Evolutionary conservation across 805 yeast genomes (phyloP), one percentile per base, ranked within the genome.

Genomic region (Phaffomyces antillensis): DNA sequence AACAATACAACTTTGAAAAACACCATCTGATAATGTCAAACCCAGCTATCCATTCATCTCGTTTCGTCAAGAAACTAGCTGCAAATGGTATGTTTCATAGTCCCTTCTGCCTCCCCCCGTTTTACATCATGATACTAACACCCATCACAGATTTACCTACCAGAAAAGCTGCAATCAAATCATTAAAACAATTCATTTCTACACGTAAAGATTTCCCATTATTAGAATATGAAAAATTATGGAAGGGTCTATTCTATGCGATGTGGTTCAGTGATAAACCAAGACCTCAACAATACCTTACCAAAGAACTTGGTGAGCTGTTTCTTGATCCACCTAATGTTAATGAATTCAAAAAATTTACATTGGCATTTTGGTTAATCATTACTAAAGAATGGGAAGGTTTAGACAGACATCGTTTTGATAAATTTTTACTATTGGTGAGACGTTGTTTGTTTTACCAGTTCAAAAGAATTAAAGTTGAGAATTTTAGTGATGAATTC

Each of bases 191-290:
- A 51, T 84, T 76, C 58, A 65, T 88, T 39, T 60, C 73, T 2
- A 61, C 71, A 28, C 54, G 57, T 47, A 54, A 61, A 31, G 45
- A 51, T n/a, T 45, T 59, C 26, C 67, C 74, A 34, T 63, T 80
- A 35, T 57, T 71, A 7, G 66, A 62, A 30, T 70, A 79, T 51
- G 85, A 85, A 53, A 90, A 91, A 61, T 68, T 93, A 48, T 93
- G 99, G 97, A 89, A 86, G 65, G 99, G 98, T n/a, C 72, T 93
- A 36, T 93, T 83, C 65, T 93, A 73, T 60, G 78, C 96, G 11
- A 87, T 93, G 96, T 93, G 99, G 98, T 88, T 84, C 67, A 77
- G 95, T 60, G 99, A 93, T 63, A 78, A 90, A 59, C 96, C 96
- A 25, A 73, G 84, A 55, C 93, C 96, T 23, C 99, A 93, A 65